phyloP scores from a whole-genome alignment of 1,284 basidiomycete species.

The Apiotrichum sp. region DNA sequence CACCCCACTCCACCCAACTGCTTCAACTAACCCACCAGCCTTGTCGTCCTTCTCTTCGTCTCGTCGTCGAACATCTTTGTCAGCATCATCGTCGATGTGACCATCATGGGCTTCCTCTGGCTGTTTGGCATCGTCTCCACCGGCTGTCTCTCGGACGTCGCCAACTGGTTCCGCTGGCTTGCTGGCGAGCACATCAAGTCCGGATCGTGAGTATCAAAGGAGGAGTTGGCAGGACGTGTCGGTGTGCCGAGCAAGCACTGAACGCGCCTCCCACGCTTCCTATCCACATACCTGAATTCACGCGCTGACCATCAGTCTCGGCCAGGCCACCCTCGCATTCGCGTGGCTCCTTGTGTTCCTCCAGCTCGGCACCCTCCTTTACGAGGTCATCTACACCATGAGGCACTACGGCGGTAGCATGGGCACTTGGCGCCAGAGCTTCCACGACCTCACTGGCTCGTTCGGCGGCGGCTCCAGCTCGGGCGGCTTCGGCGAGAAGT shows the following conservation, averaged over 20 bases:
- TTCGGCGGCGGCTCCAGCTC: background rate
- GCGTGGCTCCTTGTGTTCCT: conserved; percentile 40
- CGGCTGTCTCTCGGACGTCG: conserved; percentile 8
- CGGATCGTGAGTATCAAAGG: conserved; percentile 14
- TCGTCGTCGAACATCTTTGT: conserved; percentile 1
- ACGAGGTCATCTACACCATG: conserved; percentile 31
- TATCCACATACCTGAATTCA: no score
- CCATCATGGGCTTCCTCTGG: conserved; percentile 6
- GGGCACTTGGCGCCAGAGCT: conserved; percentile 28
- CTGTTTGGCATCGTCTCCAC: conserved; percentile 11
- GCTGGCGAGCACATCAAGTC: background rate
- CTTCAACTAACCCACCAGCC: background rate
- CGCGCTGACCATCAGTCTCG: conserved; percentile 14
- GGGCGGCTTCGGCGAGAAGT: background rate
- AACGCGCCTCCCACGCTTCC: no score
- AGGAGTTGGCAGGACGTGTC: no score
- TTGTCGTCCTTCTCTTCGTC: conserved; percentile 10
- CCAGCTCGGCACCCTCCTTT: conserved; percentile 33
- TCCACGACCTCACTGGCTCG: conserved; percentile 24
- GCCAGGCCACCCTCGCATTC: conserved; percentile 28
- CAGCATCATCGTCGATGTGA: conserved; percentile 7
- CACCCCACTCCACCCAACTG: no score
- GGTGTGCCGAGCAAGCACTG: no score
- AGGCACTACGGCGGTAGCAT: conserved; percentile 20
- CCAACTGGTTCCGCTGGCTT: background rate